A percentile compares a stretch with the other conserved stretches of the same genome.
Evolutionary conservation across 495 filamentous ascomycete species (phyloP).

Genomic region (Gamarada debralockiae): DNA sequence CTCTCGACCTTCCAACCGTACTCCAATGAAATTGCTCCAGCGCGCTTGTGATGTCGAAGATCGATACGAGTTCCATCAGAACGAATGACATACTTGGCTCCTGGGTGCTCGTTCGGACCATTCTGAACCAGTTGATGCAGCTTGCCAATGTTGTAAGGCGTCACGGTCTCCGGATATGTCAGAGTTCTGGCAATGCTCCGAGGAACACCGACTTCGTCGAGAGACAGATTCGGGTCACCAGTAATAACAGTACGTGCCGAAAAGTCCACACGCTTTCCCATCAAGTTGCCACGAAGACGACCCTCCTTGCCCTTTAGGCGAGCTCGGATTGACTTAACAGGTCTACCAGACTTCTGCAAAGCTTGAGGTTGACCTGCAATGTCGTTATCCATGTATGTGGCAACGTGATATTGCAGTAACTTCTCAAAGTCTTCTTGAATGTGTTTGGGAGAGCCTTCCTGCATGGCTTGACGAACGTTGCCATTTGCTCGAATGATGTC

Average conservation of each 20-base stretch:
- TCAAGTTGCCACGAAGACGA: slow-evolving; percentile 93
- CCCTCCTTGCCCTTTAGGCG: slow-evolving; percentile 98
- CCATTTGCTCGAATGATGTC: slow-evolving; percentile 98
- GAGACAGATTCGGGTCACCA: slow-evolving; percentile 90
- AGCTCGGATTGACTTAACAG: slow-evolving; percentile 92
- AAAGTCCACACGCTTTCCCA: slow-evolving; percentile 99
- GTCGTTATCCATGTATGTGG: slow-evolving; percentile 99
- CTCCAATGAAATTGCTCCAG: slow-evolving; percentile 75
- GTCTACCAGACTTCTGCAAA: slow-evolving; percentile 91
- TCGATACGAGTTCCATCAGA: slow-evolving; percentile 91
- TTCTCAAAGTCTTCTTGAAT: slow-evolving; percentile 85
- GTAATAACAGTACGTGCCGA: slow-evolving; percentile 99
- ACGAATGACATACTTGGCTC: slow-evolving; percentile 91
- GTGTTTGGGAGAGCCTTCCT: slow-evolving; percentile 86
- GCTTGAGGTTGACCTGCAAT: slow-evolving; percentile 95
- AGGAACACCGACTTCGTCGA: slow-evolving; percentile 96
- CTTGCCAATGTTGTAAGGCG: slow-evolving; percentile 94
- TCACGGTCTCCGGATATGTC: slow-evolving; percentile 96
- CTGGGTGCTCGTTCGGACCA: slow-evolving; percentile 90
- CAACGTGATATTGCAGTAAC: slow-evolving; percentile 95
- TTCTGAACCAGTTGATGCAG: slow-evolving; percentile 84
- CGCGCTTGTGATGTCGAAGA: slow-evolving; percentile 83
- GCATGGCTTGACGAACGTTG: slow-evolving; percentile 82
- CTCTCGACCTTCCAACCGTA: slow-evolving; percentile 99
- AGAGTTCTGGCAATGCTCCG: slow-evolving; percentile 81